Evolutionary conservation across 495 filamentous ascomycete species (phyloP), one percentile per base, ranked within the genome.

Genomic region (Neurospora tetrasperma): DNA sequence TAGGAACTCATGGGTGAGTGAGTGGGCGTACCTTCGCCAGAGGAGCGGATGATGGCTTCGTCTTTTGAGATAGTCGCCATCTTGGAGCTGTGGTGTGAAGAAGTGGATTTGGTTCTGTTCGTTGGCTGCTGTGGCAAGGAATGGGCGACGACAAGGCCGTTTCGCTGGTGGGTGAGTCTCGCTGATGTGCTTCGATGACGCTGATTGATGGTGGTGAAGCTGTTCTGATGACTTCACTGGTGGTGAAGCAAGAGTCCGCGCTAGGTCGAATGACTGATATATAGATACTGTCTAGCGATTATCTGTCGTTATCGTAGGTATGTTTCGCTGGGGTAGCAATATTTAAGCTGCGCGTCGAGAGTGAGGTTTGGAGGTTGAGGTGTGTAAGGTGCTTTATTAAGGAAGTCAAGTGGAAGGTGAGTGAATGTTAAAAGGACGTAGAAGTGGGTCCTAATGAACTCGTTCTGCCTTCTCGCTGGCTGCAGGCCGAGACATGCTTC

Each of bases 11-110:
- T 12, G 72, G 20, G 70, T 78, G 59, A 74, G 74, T 46, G 35
- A 69, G 40, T 54, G 12, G 16, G 62, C 76, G 69, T 77, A 79
- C 80, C 78, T 76, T 82, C 80, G 69, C 74, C 76, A 5, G 79
- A 77, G 69, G 72, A 71, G 62, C 71, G 75, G 71, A 79, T 48
- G 62, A 75, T 75, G 14, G 73, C 76, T 39, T 79, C 78, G 62
- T 74, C 70, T 46, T 38, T 40, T 42, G 72, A 69, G 18, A 72
- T 20, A 6, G 72, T 42, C 73, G 75, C 73, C 11, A 66, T 66
- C 4, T 66, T 66, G 54, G 54, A 7, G 5, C 12, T 66, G 5
- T 66, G 27, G 6, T 35, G 14, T 62, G 27, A 62, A 35, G 27
- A 62, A 4, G 4, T 2, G 5, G 9, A 12, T 31, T 16, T 27